Percentiles rank a stretch among this genome's conserved stretches.
phyloP scores from a whole-genome alignment of 768 basidiomycete species.

The Amanita fuliginea region DNA sequence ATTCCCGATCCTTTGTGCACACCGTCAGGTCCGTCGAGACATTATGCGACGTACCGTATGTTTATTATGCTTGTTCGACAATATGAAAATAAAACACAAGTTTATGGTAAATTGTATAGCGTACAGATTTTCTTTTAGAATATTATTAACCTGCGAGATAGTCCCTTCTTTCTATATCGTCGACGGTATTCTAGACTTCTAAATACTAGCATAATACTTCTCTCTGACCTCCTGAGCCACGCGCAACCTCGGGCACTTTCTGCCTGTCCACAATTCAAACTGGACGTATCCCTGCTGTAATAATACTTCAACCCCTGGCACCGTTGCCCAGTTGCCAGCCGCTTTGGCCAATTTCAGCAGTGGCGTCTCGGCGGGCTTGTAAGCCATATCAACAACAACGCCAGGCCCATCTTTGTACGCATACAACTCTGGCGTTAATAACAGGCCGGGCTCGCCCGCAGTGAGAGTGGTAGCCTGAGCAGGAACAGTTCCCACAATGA shows the following conservation, averaged over 20 bases:
- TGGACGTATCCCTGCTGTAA: constrained; percentile 85
- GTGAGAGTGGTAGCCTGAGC: constrained; percentile 42
- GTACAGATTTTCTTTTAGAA: not conserved
- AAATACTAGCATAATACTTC: constrained; percentile 20
- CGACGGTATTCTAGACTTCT: not conserved
- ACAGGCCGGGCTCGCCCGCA: constrained; percentile 21
- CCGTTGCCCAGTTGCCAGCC: constrained; percentile 49
- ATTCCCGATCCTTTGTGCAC: too few species aligned
- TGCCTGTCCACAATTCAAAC: constrained; percentile 74
- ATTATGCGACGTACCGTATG: not conserved
- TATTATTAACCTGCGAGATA: not conserved
- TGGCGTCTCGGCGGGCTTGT: constrained; percentile 80
- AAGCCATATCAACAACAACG: constrained; percentile 92
- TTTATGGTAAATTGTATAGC: not conserved
- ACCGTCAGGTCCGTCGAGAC: not conserved
- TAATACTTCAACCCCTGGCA: constrained; percentile 77
- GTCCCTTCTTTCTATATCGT: not conserved
- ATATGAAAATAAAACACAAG: not conserved
- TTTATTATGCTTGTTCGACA: constrained; percentile 1
- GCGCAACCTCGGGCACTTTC: constrained; percentile 37
- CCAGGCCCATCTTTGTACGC: constrained; percentile 32
- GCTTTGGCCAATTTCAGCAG: constrained; percentile 57
- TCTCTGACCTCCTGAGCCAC: constrained; percentile 40
- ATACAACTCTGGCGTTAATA: constrained; percentile 50
- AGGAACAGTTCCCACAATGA: constrained; percentile 88